Evolutionary conservation across 805 yeast species (phyloP).

Genomic region (Kodamaea leandrae): DNA sequence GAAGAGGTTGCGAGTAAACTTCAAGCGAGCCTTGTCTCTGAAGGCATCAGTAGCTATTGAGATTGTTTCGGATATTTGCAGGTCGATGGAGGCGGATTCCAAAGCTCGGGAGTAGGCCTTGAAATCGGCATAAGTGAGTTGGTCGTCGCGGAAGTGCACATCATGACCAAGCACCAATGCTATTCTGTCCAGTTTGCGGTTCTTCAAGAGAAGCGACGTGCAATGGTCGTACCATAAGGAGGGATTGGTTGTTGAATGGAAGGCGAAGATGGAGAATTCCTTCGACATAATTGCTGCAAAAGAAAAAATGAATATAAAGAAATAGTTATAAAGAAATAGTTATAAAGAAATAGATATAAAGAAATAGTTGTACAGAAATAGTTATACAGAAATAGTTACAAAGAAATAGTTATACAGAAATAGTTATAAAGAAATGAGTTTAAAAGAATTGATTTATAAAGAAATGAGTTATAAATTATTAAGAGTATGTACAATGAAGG

Average conservation of each 20-base stretch:
- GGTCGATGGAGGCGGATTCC: not conserved
- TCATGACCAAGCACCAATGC: conserved; percentile 6
- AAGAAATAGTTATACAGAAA: too few species aligned
- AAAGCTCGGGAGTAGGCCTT: conserved; percentile 15
- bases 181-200: conserved; percentile 23
- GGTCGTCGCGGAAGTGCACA: conserved; percentile 15
- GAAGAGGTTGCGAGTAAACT: conserved; percentile 20
- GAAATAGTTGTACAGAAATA: too few species aligned
- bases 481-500: too few species aligned
- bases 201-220: conserved; percentile 16
- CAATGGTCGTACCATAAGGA: conserved; percentile 16
- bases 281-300: conserved; percentile 12
- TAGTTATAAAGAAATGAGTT: too few species aligned
- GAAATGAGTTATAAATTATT: too few species aligned
- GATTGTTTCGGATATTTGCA: not conserved
- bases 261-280: conserved; percentile 22
- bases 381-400: too few species aligned
- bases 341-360: too few species aligned
- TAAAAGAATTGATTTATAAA: too few species aligned
- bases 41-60: conserved; percentile 11
- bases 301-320: not conserved
- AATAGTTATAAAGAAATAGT: not conserved
- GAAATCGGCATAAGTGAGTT: conserved; percentile 16
- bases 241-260: conserved; percentile 14
- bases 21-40: conserved; percentile 18